Conservation (phyloP, 495 filamentous ascomycete species). For the Cercophora samala region DNA sequence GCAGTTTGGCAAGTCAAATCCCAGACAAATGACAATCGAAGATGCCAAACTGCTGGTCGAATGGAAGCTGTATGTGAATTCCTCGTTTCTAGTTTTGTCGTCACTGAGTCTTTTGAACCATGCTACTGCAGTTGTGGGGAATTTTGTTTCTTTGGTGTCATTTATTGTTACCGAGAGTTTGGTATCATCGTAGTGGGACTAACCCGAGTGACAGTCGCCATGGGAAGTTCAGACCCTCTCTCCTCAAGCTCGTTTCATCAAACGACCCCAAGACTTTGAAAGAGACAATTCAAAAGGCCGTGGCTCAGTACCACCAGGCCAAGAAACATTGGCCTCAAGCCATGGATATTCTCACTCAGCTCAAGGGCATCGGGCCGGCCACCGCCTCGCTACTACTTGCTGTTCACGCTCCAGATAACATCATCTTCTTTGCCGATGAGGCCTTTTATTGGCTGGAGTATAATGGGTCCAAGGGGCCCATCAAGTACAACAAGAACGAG, state of each 20-base stretch:
- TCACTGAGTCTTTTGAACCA: neutral
- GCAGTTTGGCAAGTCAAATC: slow-evolving; percentile 33
- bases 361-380: slow-evolving; percentile 66
- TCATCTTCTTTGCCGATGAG: slow-evolving; percentile 78
- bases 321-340: slow-evolving; percentile 47
- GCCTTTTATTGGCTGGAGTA: slow-evolving; percentile 63
- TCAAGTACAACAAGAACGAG: slow-evolving; percentile 65
- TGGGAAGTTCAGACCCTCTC: slow-evolving; percentile 64
- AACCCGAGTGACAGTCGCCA: slow-evolving; percentile 47
- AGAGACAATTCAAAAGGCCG: slow-evolving; percentile 48
- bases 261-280: slow-evolving; percentile 49
- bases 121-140: neutral
- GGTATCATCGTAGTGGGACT: neutral
- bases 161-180: slow-evolving; percentile 1
- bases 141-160: neutral
- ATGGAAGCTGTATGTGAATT: slow-evolving; percentile 69
- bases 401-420: slow-evolving; percentile 50
- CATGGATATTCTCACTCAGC: slow-evolving; percentile 46
- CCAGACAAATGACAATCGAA: slow-evolving; percentile 37
- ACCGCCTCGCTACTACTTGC: slow-evolving; percentile 70
- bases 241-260: slow-evolving; percentile 61
- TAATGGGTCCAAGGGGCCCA: slow-evolving; percentile 41
- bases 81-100: neutral
- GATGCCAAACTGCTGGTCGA: slow-evolving; percentile 57
- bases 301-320: slow-evolving; percentile 42